These are phyloP conservation scores for Mortierella sp. DNA, from an alignment of 371 early-diverging fungal genomes.

Conservation along the genomic window DNA sequence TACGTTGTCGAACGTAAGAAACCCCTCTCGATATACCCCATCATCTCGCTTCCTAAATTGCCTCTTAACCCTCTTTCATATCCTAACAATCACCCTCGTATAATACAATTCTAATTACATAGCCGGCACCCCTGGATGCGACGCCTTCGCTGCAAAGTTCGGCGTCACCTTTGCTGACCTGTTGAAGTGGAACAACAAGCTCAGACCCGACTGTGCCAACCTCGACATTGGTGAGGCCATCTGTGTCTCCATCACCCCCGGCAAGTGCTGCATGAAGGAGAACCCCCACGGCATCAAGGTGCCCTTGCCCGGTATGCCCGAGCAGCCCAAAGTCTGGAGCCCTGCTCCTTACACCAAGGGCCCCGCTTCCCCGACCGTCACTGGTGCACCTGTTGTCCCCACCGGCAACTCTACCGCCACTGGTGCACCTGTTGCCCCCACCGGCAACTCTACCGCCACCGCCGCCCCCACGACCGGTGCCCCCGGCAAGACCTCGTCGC, in stretches of 20 bases:
- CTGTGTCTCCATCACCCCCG: conserved; percentile 34
- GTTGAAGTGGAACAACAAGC: conserved; percentile 22
- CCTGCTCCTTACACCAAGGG: not conserved
- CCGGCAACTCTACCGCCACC: not conserved
- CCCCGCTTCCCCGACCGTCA: not conserved
- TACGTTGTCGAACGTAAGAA: conserved; percentile 34
- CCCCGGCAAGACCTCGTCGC: not conserved
- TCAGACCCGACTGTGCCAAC: conserved; percentile 20
- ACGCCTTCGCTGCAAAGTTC: conserved; percentile 13
- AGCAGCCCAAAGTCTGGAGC: not conserved
- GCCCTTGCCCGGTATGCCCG: not conserved
- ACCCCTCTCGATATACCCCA: not conserved
- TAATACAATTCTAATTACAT: not conserved
- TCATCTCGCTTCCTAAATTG: not conserved
- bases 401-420: conserved; percentile 3
- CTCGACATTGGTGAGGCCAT: conserved; percentile 29
- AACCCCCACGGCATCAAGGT: not conserved
- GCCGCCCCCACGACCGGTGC: too few relatives aligned
- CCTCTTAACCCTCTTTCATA: not conserved
- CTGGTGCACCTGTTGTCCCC: not conserved
- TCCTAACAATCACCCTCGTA: not conserved
- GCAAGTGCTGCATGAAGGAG: conserved; percentile 19
- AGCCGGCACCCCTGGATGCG: conserved; percentile 25
- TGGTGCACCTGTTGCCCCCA: not conserved
- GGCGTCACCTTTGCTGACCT: conserved; percentile 25